Percentiles rank a stretch among this genome's conserved stretches.
These are phyloP conservation scores for Zoysia pacifica DNA, from an alignment of 176 grass and related monocot genomes.

Conservation along the genomic window DNA sequence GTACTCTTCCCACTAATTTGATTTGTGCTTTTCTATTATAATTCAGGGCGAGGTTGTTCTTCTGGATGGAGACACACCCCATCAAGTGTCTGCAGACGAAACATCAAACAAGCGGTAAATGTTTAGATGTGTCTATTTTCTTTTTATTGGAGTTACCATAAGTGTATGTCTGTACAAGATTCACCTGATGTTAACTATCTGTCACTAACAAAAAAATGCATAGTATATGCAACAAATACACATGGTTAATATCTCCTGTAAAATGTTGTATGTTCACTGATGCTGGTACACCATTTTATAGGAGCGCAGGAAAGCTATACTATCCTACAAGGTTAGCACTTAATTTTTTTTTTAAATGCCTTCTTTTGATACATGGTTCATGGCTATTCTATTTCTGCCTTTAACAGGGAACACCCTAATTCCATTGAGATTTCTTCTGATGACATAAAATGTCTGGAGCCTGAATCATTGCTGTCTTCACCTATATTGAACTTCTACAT, in stretches of 20 bases:
- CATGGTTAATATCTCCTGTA: constrained; percentile 29
- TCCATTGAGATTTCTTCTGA: constrained; percentile 68
- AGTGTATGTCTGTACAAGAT: neutral
- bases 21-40: constrained; percentile 41
- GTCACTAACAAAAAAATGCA: neutral
- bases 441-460: constrained; percentile 79
- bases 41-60: constrained; percentile 82
- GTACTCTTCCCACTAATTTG: constrained; percentile 22
- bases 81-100: constrained; percentile 45
- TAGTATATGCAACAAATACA: constrained; percentile 14
- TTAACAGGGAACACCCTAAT: constrained; percentile 59
- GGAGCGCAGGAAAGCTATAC: constrained; percentile 57
- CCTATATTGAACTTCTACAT: constrained; percentile 98
- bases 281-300: constrained; percentile 42
- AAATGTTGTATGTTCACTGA: constrained; percentile 36
- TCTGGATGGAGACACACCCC: constrained; percentile 65
- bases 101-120: constrained; percentile 56
- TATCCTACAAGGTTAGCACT: constrained; percentile 81
- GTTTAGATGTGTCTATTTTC: constrained; percentile 14
- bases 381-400: constrained; percentile 37
- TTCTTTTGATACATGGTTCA: constrained; percentile 35
- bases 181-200: constrained; percentile 14
- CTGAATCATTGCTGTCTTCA: constrained; percentile 80
- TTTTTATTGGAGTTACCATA: neutral
- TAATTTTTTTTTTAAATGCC: neutral